A percentile compares a stretch with the other conserved stretches of the same genome.
These are phyloP conservation scores for Lasiodiplodia gonubiensis DNA, from an alignment of 2,329 filamentous ascomycete genomes.

Conservation along the genomic window DNA sequence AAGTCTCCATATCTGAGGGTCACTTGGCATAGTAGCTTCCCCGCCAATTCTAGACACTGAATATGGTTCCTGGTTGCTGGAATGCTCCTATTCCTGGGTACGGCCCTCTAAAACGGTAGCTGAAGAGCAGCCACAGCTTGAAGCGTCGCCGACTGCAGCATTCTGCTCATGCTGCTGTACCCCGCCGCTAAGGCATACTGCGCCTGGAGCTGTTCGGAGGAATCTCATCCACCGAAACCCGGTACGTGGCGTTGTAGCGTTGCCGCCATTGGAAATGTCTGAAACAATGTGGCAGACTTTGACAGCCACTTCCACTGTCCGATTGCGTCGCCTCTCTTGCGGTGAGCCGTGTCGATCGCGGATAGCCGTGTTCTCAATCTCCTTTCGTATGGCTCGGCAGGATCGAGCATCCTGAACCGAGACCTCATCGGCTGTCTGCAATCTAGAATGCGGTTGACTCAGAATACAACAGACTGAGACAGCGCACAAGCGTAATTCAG, in stretches of 20 bases:
- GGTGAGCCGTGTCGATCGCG: not conserved
- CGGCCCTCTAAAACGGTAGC: not conserved
- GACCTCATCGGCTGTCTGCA: not conserved
- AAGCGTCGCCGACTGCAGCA: not conserved
- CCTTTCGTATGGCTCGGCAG: not conserved
- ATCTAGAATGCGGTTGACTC: conserved; percentile 5
- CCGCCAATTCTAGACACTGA: not conserved
- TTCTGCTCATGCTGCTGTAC: not conserved
- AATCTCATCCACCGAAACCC: not conserved
- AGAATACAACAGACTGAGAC: not conserved
- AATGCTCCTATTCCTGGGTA: not conserved
- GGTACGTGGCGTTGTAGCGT: not conserved
- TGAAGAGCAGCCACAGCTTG: conserved; percentile 3
- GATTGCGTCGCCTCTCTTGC: not conserved
- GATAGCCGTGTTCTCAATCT: not conserved
- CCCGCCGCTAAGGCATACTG: not conserved
- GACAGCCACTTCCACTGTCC: not conserved
- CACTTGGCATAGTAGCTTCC: not conserved
- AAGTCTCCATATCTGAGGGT: not conserved
- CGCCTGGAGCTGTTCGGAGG: not conserved
- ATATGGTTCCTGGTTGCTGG: not conserved
- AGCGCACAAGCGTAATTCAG: not conserved
- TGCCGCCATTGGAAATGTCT: conserved; percentile 13
- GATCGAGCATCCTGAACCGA: not conserved
- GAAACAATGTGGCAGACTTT: not conserved